A percentile compares a stretch with the other conserved stretches of the same genome.
Conservation (phyloP, 208 protist species). For the Strigomonas galati region DNA sequence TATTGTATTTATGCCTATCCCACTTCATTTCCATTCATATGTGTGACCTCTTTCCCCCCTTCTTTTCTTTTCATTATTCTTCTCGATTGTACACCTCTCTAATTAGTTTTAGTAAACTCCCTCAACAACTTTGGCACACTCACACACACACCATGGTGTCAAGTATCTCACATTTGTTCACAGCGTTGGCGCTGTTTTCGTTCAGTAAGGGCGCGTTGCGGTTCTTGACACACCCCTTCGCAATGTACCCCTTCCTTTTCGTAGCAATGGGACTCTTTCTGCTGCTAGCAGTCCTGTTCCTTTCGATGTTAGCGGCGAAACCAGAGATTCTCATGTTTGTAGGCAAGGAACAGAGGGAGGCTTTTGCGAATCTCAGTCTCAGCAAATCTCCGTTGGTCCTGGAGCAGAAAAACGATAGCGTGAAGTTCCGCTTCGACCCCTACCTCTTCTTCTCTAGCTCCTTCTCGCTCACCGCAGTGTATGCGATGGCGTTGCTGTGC, state of each 20-base stretch:
- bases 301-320: conserved; percentile 21
- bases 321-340: conserved; percentile 7
- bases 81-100: too few species aligned
- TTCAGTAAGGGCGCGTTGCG: not conserved
- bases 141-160: not conserved
- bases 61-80: too few species aligned
- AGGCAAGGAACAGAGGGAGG: not conserved
- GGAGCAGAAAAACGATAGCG: too few species aligned
- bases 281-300: conserved; percentile 15
- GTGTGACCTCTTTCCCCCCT: too few species aligned
- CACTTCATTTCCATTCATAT: too few species aligned
- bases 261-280: conserved; percentile 21
- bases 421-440: not conserved
- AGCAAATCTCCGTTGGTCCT: too few species aligned
- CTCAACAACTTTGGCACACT: too few species aligned
- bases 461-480: conserved; percentile 16
- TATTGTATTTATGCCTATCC: too few species aligned
- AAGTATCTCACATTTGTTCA: not conserved
- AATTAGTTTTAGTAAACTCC: too few species aligned
- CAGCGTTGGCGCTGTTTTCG: not conserved
- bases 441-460: conserved; percentile 17
- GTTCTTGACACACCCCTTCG: conserved; percentile 23
- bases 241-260: conserved; percentile 16
- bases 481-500: conserved; percentile 28
- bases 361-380: too few species aligned